Conservation (phyloP, 179 eudicot genomes). For the Silene vulgaris region DNA sequence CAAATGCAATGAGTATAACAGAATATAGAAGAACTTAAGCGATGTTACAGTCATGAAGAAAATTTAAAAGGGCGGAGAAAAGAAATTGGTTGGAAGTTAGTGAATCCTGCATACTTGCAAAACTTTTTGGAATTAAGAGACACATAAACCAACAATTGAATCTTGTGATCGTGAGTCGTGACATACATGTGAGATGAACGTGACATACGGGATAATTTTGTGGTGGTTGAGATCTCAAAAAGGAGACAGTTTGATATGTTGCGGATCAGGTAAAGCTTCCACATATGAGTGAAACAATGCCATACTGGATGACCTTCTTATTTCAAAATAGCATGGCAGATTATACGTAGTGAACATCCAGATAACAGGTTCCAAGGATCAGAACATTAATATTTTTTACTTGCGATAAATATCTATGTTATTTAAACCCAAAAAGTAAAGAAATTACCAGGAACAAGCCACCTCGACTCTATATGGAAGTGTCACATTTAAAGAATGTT, state of each 20-base stretch:
- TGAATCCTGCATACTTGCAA: neutral
- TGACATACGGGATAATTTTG: neutral
- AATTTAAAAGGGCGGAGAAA: neutral
- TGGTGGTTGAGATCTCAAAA: neutral
- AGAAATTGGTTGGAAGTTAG: neutral
- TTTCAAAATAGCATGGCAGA: too few species aligned
- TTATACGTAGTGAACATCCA: too few species aligned
- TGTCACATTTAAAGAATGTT: neutral
- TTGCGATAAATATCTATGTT: too few species aligned
- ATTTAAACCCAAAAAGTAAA: neutral
- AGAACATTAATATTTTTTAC: too few species aligned
- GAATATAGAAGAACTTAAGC: neutral
- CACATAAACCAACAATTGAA: neutral
- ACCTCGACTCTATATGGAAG: neutral
- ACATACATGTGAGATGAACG: neutral
- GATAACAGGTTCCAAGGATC: too few species aligned
- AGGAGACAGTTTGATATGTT: too few species aligned
- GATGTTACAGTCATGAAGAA: constrained; percentile 1
- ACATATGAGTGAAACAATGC: too few species aligned
- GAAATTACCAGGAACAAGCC: neutral
- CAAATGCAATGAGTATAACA: constrained; percentile 10
- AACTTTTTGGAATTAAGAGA: neutral
- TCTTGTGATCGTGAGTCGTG: neutral
- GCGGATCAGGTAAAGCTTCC: too few species aligned
- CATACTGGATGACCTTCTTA: too few species aligned